A percentile compares a stretch with the other conserved stretches of the same genome.
phyloP scores from a whole-genome alignment of 2,329 filamentous ascomycete species.

The Dryadomyces sulphureus region DNA sequence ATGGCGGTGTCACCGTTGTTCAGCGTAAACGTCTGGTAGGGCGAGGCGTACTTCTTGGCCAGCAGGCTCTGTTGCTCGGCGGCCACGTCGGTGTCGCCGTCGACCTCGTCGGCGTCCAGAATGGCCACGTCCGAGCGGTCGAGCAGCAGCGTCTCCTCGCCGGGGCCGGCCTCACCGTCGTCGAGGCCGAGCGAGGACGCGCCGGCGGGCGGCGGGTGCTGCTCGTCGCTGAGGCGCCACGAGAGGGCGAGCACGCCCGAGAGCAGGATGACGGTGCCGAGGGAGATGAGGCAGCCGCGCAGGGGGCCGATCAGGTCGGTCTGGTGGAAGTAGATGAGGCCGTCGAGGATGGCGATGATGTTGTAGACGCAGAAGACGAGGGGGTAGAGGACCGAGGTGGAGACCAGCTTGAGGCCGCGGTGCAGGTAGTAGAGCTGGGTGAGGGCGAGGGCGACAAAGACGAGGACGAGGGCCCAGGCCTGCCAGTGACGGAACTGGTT shows the following conservation, averaged over 20 bases:
- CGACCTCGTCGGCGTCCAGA: constrained; percentile 16
- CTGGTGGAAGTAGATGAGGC: constrained; percentile 92
- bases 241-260: constrained; percentile 81
- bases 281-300: constrained; percentile 65
- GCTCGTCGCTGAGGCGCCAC: constrained; percentile 78
- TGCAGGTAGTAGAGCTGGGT: constrained; percentile 93
- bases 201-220: constrained; percentile 42
- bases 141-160: constrained; percentile 36
- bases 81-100: constrained; percentile 21
- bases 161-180: constrained; percentile 46
- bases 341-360: constrained; percentile 94
- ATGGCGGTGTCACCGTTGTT: not conserved
- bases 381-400: constrained; percentile 89
- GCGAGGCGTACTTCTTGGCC: constrained; percentile 10
- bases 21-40: constrained; percentile 34
- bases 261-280: constrained; percentile 77
- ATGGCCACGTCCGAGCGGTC: constrained; percentile 24
- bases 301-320: constrained; percentile 62
- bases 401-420: constrained; percentile 82
- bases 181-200: constrained; percentile 66
- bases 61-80: constrained; percentile 8
- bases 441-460: constrained; percentile 66
- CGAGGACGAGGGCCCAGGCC: constrained; percentile 80
- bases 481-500: constrained; percentile 96
- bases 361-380: constrained; percentile 99